phyloP scores from a whole-genome alignment of 2,329 filamentous ascomycete genomes.

The Aspergillus hortae region DNA sequence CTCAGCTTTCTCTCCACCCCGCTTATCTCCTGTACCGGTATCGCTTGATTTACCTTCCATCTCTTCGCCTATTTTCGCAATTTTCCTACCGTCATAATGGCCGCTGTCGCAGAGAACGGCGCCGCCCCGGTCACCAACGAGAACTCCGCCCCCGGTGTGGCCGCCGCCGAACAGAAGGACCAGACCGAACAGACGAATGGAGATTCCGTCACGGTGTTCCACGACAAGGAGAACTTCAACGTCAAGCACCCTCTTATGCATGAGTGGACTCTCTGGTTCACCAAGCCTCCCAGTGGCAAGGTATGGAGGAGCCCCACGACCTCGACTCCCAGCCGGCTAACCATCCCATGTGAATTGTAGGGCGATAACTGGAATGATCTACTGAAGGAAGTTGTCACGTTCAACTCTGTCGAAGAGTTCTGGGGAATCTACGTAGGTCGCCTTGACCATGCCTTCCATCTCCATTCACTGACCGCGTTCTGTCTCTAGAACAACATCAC shows the following conservation, averaged over 20 bases:
- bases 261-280: constrained; percentile 99
- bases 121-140: constrained; percentile 46
- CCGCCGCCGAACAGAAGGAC: constrained; percentile 44
- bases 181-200: constrained; percentile 30
- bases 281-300: constrained; percentile 94
- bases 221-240: constrained; percentile 98
- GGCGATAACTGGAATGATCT: constrained; percentile 99
- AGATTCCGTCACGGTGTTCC: constrained; percentile 88
- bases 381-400: constrained; percentile 96
- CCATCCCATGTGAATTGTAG: constrained; percentile 42
- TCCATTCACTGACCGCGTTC: constrained; percentile 10
- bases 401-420: constrained; percentile 98
- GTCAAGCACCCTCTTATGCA: constrained; percentile 98
- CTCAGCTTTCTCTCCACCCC: constrained; percentile 5
- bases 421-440: constrained; percentile 95
- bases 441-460: not conserved
- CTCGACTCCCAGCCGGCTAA: constrained; percentile 6
- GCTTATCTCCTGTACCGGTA: not conserved
- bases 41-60: not conserved
- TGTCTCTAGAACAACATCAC: constrained; percentile 90
- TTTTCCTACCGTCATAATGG: constrained; percentile 29
- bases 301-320: constrained; percentile 46
- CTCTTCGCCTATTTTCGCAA: not conserved
- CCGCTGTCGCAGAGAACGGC: constrained; percentile 36
- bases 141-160: constrained; percentile 50